Evolutionary conservation across 2,329 filamentous ascomycete species (phyloP), one percentile per base, ranked within the genome.

Genomic region (Verticillium albo-atrum): DNA sequence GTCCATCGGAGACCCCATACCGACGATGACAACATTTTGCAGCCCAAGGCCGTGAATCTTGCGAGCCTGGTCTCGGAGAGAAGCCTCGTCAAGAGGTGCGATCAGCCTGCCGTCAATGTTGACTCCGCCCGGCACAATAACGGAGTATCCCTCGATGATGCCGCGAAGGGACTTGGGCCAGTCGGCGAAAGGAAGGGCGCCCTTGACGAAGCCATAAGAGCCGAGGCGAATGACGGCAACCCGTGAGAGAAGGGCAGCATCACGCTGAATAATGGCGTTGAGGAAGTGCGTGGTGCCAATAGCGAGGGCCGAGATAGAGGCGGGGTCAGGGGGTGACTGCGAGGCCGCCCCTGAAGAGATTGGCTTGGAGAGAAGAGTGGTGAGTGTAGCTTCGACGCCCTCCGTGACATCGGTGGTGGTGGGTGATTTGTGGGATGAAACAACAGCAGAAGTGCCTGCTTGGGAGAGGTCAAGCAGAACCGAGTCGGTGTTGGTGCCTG

Each of bases 231-330:
- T 65, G 2, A 85, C 81, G 2, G 82, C 83, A 5, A 86, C 82
- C 5, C 69, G 73, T 15, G 77, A 75, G 3, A 86, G 68, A 2
- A 80, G 75, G 1, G 74, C 66, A 7, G 72, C 72, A 61, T 86
- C 82, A 51, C 78, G 73, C 67, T 85, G 81, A 1, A 86, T 74
- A 3, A 86, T 79, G 9, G 82, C 82, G 61, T 86, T 86, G 64
- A 86, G 76, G 64, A 86, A 86, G 61, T 86, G 82, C 1, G 83
- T 85, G 1, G 79, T 82, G 57, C 81, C 81, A 62, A 84, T 82
- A 2, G 79, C 81, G 15, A 83, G 76, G 61, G 77, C 79, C 15
- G 77, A 75, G 20, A 84, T 72, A 6, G 75, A 67, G 0, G 68
- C 65, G 0, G 75, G 72, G 47, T 66, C 61, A 6, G 61, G 57